Evolutionary conservation across 2,329 filamentous ascomycete species (phyloP), one percentile per base, ranked within the genome.

Genomic region (Tolypocladium capitatum): DNA sequence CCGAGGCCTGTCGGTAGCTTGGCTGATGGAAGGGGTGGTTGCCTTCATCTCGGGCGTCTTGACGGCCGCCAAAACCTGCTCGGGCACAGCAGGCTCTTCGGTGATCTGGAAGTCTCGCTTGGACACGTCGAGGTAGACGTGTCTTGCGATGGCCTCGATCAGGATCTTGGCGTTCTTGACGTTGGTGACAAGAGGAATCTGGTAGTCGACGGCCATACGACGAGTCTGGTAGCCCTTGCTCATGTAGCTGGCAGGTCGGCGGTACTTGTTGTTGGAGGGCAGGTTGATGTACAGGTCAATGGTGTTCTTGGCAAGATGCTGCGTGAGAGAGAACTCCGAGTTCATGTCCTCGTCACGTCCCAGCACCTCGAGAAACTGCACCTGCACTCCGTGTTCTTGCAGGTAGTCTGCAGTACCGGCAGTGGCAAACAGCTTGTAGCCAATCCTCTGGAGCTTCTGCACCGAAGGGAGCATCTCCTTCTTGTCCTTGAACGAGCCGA

Each of bases 231-330:
- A 98, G 51, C 92, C 92, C 71, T 92, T 92, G 68, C 86, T 94
- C 84, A 98, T 94, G 70, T 97, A 98, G 73, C 89, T 98, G 59
- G 92, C 92, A 31, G 92, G 92, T 56, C 92, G 83, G 58, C 92
- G 81, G 76, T 94, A 98, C 66, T 90, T 86, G 74, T 98, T 98
- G 78, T 80, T 95, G 13, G 92, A 97, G n/a, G 92, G 92, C 68
- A 98, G 69, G 68, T 98, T 98, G 81, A 98, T 96, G 73, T 98
- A 98, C 51, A 98, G 72, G 65, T 97, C 91, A 59, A 98, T 98
- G 66, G 92, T 83, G 71, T 97, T 97, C 72, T 95, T 97, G 49
- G 91, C 86, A 68, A 98, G 72, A 71, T 96, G 91, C 70, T 97
- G 89, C 1, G 89, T 96, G 52, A 98, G 77, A 9, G 92, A 98